Evolutionary conservation across 805 yeast genomes (phyloP).

Genomic region (Nakazawaea molendinolei): DNA sequence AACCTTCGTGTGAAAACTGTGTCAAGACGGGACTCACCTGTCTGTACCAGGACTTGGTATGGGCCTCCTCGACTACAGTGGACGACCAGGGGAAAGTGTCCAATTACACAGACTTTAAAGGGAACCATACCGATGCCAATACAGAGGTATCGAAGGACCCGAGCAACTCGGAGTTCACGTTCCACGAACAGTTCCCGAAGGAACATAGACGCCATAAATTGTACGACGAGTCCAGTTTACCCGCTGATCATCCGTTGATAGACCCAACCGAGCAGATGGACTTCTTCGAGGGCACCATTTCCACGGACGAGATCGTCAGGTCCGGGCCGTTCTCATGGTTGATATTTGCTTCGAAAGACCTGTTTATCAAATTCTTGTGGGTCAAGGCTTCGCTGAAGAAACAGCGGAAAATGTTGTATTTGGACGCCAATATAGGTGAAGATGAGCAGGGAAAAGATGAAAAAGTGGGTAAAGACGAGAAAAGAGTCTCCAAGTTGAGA

Average conservation of each 20-base stretch:
- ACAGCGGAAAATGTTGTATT: slow-evolving; percentile 8
- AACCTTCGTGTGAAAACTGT: slow-evolving; percentile 22
- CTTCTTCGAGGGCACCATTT: slow-evolving; percentile 4
- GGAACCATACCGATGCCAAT: neutral
- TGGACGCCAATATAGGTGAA: neutral
- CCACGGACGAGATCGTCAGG: slow-evolving; percentile 6
- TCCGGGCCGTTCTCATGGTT: slow-evolving; percentile 11
- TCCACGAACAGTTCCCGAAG: neutral
- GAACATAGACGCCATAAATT: too few species aligned
- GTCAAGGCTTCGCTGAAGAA: slow-evolving; percentile 6
- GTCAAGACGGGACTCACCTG: slow-evolving; percentile 5
- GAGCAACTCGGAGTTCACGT: neutral
- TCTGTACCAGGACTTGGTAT: slow-evolving; percentile 8
- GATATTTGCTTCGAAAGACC: slow-evolving; percentile 9
- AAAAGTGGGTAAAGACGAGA: too few species aligned
- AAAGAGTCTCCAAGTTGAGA: neutral
- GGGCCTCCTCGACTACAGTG: slow-evolving; percentile 11
- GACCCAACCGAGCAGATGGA: slow-evolving; percentile 4
- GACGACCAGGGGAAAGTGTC: slow-evolving; percentile 10
- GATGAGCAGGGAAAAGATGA: neutral
- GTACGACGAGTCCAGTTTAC: too few species aligned
- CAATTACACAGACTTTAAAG: slow-evolving; percentile 3
- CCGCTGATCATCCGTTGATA: slow-evolving; percentile 2
- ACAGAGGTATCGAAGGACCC: neutral
- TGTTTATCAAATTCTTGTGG: slow-evolving; percentile 9